A percentile compares a stretch with the other conserved stretches of the same genome.
Evolutionary conservation across 2,329 filamentous ascomycete genomes (phyloP).

Genomic region (Monilinia polystroma): DNA sequence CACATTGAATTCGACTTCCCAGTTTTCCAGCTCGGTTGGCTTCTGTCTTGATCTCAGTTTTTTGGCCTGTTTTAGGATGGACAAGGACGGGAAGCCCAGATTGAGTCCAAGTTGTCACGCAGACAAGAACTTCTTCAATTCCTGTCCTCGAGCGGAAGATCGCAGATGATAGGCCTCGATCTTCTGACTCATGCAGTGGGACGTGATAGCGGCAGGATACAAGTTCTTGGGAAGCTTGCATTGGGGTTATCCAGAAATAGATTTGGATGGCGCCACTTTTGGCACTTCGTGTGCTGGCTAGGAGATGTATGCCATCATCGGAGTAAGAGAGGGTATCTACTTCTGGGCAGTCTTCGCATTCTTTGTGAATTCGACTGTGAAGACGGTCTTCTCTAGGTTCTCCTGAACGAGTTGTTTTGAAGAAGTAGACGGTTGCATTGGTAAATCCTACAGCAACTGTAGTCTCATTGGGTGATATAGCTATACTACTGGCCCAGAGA

Average conservation of each 20-base stretch:
- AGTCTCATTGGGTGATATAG: conserved; percentile 44
- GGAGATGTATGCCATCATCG: conserved; percentile 43
- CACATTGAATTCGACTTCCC: conserved; percentile 44
- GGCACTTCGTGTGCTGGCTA: conserved; percentile 42
- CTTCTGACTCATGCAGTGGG: conserved; percentile 45
- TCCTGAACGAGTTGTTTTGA: conserved; percentile 41
- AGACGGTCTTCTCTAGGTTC: conserved; percentile 43
- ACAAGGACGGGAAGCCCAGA: conserved; percentile 45
- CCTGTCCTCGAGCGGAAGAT: conserved; percentile 41
- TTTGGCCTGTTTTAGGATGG: conserved; percentile 43
- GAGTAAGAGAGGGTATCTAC: conserved; percentile 46
- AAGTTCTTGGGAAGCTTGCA: conserved; percentile 42
- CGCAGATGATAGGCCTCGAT: conserved; percentile 43
- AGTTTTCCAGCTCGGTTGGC: conserved; percentile 40
- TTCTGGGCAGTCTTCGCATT: conserved; percentile 42
- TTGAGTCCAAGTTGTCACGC: conserved; percentile 46
- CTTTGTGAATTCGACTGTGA: conserved; percentile 40
- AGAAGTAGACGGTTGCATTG: conserved; percentile 44
- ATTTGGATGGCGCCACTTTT: conserved; percentile 43
- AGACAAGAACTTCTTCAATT: conserved; percentile 43
- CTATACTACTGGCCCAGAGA: conserved; percentile 44
- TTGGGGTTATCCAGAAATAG: conserved; percentile 44
- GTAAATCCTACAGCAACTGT: conserved; percentile 46
- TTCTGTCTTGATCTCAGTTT: conserved; percentile 41
- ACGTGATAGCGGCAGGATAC: conserved; percentile 43